phyloP scores from a whole-genome alignment of 2,329 filamentous ascomycete species.

The Fusarium napiforme region DNA sequence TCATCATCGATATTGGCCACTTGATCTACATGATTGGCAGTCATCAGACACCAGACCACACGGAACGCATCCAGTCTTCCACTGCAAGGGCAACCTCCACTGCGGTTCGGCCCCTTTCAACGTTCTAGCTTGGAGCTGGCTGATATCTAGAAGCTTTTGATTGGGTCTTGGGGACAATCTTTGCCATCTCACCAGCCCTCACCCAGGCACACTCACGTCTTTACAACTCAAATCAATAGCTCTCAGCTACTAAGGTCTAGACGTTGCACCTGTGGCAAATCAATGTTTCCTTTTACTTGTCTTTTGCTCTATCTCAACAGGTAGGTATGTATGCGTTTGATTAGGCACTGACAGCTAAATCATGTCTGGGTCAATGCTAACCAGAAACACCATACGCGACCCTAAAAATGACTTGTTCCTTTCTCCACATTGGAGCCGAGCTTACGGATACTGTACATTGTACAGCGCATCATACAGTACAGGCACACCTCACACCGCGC shows the following conservation, averaged over 20 bases:
- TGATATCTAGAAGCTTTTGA: constrained; percentile 15
- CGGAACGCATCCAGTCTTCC: constrained; percentile 29
- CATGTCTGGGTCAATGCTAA: neutral
- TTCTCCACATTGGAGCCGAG: constrained; percentile 29
- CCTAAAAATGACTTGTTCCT: neutral
- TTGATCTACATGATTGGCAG: constrained; percentile 27
- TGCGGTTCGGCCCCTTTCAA: constrained; percentile 36
- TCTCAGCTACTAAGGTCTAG: neutral
- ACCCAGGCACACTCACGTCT: constrained; percentile 28
- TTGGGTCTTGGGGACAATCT: constrained; percentile 11
- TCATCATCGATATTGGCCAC: constrained; percentile 32
- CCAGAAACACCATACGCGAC: neutral
- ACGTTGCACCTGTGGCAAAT: neutral
- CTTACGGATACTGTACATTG: constrained; percentile 9
- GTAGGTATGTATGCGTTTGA: neutral
- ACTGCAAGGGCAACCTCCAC: constrained; percentile 41
- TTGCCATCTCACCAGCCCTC: constrained; percentile 13
- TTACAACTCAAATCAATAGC: neutral
- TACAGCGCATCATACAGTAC: constrained; percentile 21
- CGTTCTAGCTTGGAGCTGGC: constrained; percentile 19
- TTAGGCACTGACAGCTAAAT: neutral
- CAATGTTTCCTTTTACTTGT: neutral
- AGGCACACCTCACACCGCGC: constrained; percentile 25
- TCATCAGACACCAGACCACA: constrained; percentile 24
- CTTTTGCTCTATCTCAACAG: neutral